Percentiles rank a stretch among this genome's conserved stretches.
phyloP scores from a whole-genome alignment of 192 early-diverging fungal genomes.

The Linnemannia hyalina region DNA sequence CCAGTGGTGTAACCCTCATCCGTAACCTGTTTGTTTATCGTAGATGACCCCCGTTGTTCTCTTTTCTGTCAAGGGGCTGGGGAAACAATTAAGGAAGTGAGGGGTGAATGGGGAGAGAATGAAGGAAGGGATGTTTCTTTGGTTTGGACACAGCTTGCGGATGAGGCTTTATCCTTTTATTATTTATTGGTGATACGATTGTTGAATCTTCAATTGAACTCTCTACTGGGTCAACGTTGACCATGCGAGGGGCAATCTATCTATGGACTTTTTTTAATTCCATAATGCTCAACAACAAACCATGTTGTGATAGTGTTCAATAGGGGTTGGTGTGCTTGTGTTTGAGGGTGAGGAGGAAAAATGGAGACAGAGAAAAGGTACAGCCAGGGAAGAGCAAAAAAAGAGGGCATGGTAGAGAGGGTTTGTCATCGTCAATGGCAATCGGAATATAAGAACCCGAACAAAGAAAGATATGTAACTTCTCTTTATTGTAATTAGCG shows the following conservation, averaged over 20 bases:
- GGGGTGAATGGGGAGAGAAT: not conserved
- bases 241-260: not conserved
- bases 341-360: not conserved
- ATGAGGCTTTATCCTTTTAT: too few species aligned
- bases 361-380: not conserved
- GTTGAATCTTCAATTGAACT: not conserved
- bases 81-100: not conserved
- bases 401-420: not conserved
- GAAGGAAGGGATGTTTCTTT: not conserved
- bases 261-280: not conserved
- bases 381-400: not conserved
- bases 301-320: not conserved
- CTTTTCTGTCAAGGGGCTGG: not conserved
- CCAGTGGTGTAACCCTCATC: not conserved
- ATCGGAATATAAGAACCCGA: constrained; percentile 5
- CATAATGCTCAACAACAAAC: not conserved
- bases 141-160: not conserved
- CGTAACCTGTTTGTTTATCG: not conserved
- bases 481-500: not conserved
- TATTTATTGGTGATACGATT: not conserved
- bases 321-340: not conserved
- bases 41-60: not conserved
- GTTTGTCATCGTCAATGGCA: not conserved
- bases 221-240: not conserved
- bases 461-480: not conserved